A percentile compares a stretch with the other conserved stretches of the same genome.
phyloP scores from a whole-genome alignment of 2,329 filamentous ascomycete genomes.

The Sclerotiophoma versabilis region DNA sequence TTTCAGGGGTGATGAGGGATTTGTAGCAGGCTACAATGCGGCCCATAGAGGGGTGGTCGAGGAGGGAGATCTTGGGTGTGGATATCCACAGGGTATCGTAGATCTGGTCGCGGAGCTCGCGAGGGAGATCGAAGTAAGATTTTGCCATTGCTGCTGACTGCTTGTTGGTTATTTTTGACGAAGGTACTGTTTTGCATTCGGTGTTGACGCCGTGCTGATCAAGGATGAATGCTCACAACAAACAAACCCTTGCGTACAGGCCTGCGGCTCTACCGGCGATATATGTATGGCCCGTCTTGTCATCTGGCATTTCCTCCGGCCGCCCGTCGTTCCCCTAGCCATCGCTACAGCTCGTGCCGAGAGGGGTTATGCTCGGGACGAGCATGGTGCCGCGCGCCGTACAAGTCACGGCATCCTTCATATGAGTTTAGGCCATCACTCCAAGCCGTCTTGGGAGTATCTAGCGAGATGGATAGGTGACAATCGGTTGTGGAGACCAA shows the following conservation, averaged over 20 bases:
- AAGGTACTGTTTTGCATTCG: not conserved
- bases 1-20: not conserved
- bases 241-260: not conserved
- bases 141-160: not conserved
- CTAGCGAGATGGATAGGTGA: conserved; percentile 10
- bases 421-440: not conserved
- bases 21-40: conserved; percentile 10
- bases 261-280: not conserved
- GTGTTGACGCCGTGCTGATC: not conserved
- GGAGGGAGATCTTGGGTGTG: conserved; percentile 5
- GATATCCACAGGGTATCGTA: conserved; percentile 8
- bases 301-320: conserved; percentile 1
- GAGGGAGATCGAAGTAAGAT: conserved; percentile 13
- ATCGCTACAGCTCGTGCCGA: conserved; percentile 16
- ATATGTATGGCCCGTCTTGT: conserved; percentile 4
- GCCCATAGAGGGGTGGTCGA: conserved; percentile 10
- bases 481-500: conserved; percentile 6
- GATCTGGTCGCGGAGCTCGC: conserved; percentile 18
- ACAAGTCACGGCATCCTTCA: conserved; percentile 7
- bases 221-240: not conserved
- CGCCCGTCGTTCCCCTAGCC: not conserved
- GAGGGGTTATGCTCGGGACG: conserved; percentile 9
- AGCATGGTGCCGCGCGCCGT: conserved; percentile 7
- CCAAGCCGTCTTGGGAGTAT: conserved; percentile 2
- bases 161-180: not conserved